Base-by-base conservation (phyloP, 352 stramenopile genomes). In the Phytophthora meadii region DNA sequence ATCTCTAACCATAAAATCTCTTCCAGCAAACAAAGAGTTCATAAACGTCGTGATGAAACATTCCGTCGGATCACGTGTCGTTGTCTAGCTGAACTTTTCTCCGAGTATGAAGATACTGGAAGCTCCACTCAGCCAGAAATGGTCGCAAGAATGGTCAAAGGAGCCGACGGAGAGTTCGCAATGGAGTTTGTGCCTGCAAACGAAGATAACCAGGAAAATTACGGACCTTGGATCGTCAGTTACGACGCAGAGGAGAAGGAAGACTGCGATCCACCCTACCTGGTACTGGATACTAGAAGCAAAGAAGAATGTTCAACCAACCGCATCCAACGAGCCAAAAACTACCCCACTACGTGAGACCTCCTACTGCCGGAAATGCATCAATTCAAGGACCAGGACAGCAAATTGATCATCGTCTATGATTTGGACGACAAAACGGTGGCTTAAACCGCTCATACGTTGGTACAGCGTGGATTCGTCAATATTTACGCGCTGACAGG, bases 401-500 rank as follows among this genome's bases (percentile, higher is more conserved):
- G 73, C 56, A 79, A 90, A 68, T 69, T 93, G 24, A 83, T 94
- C 37, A 81, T 94, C 25, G 37, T 94, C 15, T 94, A 94, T 64
- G 84, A 92, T 56, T 45, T 87, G 53, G 84, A 93, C 50, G 87
- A 93, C 36, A 92, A 87, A 55, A 68, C 72, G 1, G 79, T 80
- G 17, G 57, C 72, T 22, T 74, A 87, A 52, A 90, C 83, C 0
- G 87, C 87, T 0, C 82, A 88, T 54, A 82, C 76, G 25, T 71
- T 94, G 36, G 84, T 91, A 11, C 87, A 94, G 64, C 84, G 84
- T 11, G 87, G 87, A 10, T 93, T 94, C 48, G 82, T 92, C 75
- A 94, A 94, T 68, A 73, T 94, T 30, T 93, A 91, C 70, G 79
- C 93, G 36, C 84, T 94, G 47, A 84, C 79, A 0, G 82, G 84